Base-by-base conservation (phyloP, 192 early-diverging fungal species). In the Coemansia sp. region DNA sequence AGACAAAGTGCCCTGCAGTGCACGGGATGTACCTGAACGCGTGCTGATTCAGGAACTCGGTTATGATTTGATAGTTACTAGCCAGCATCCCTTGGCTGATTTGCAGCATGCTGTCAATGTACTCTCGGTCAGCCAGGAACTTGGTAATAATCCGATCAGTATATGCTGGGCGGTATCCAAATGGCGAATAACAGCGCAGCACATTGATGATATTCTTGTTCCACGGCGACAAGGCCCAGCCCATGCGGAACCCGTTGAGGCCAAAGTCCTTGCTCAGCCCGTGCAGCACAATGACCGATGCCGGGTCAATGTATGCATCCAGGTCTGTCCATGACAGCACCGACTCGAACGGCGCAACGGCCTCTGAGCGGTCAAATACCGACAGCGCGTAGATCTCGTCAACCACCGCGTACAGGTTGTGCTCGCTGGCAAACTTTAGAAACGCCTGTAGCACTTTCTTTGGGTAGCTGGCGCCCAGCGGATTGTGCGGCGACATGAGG, bases 251-350 rank as follows among this genome's bases (percentile, higher is more conserved):
- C 4, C 92, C 92, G 64, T 88, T 90, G 34, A 90, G 68, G 17
- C 85, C 80, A 82, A 95, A 93, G 71, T 92, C 93, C 74, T 95
- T 95, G 63, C 88, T 90, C 59, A 95, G 67, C 17, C 88, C 85
- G 71, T 92, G 93, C 24, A 93, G 60, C 23, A 93, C 82, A 54
- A 92, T 85, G 12, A 89, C 80, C 21, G 81, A 58, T 0, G 77
- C 58, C 40, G 87, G 87, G 52, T 89, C 87, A 38, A 88, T 88
- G 47, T 83, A 79, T 2, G 79, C 44, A 38, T 76, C 78, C 46
- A 93, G 56, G 54, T 88, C 81, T 4, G 63, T 52, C 54, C 87
- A 60, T 37, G 84, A 79, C 25, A 90, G 71, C 2, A 89, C 80
- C 4, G 87, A 89, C 36, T 82, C 79, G 60, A 94, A 94, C 5